Evolutionary conservation across 139 green algal species (phyloP), one percentile per base, ranked within the genome.

Genomic region (Asterochloris sp.): DNA sequence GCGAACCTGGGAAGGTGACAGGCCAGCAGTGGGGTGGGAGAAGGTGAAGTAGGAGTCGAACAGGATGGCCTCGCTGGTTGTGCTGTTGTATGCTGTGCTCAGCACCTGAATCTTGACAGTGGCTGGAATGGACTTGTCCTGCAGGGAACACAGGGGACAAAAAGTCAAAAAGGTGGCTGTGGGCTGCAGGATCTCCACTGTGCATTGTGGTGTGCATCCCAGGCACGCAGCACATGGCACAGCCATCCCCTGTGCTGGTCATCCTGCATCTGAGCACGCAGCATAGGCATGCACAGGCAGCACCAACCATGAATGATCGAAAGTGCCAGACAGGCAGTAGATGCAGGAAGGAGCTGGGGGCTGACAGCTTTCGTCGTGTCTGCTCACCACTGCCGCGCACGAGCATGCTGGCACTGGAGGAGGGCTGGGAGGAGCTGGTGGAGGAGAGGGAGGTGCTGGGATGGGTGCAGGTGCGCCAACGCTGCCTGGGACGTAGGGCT

Each of bases 21-120:
- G 76, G 13, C 24, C 67, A n/a, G 27, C 47, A 62, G 76, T 69
- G 47, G 76, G 76, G 76, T 80, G 76, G 61, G 76, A 69, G 76
- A 80, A 80, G 13, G 76, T 80, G 60, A 80, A n/a, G 54, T 80
- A 80, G 15, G 76, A 61, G 54, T 80, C 69, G 76, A 80, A 80
- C 76, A 69, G 67, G 76, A 80, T 80, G 76, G 76, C 28, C 12
- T 80, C 76, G 38, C 60, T 26, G 9, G 54, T 17, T 11, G 76
- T 80, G 76, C 76, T 80, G 76, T 80, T 80, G 76, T 80, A 80
- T 0, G 76, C 60, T 29, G 60, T 80, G 76, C 76, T 80, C 24
- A 80, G 76, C 24, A 80, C 76, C 76, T 80, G 26, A 47, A 80
- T 69, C 76, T 80, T 68, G 76, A 80, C 76, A 60, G 76, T 62